These are phyloP conservation scores for Dendrobium officinale DNA, from an alignment of 106 monocot species.

Conservation along the genomic window DNA sequence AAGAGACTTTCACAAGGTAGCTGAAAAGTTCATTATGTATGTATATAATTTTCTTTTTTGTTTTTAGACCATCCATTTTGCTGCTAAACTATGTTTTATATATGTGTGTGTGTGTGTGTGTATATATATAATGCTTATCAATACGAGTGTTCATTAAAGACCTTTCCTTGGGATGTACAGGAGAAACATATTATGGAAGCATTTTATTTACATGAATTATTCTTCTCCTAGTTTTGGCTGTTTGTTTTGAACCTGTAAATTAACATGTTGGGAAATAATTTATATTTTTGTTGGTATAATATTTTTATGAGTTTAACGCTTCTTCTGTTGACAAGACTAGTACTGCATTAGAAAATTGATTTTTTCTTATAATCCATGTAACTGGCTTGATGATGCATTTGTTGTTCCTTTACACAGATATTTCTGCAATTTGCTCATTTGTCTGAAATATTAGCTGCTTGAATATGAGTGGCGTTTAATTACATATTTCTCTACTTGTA, in stretches of 20 bases:
- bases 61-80: background rate
- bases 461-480: background rate
- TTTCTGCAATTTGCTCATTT: too few relatives aligned
- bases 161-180: background rate
- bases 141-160: too few relatives aligned
- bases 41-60: background rate
- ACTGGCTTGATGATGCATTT: background rate
- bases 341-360: background rate
- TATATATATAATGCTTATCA: too few relatives aligned
- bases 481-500: background rate
- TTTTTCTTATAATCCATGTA: background rate
- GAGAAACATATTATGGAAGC: background rate
- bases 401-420: background rate
- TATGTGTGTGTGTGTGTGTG: too few relatives aligned
- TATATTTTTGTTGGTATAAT: background rate
- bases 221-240: background rate
- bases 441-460: background rate
- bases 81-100: background rate
- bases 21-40: background rate
- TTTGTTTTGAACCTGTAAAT: background rate
- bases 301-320: background rate
- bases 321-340: background rate
- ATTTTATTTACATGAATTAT: background rate
- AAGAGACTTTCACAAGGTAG: conserved; percentile 78
- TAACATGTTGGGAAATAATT: background rate